Evolutionary conservation across 2,329 filamentous ascomycete species (phyloP), one percentile per base, ranked within the genome.

Genomic region (Ceratocystis destructans): DNA sequence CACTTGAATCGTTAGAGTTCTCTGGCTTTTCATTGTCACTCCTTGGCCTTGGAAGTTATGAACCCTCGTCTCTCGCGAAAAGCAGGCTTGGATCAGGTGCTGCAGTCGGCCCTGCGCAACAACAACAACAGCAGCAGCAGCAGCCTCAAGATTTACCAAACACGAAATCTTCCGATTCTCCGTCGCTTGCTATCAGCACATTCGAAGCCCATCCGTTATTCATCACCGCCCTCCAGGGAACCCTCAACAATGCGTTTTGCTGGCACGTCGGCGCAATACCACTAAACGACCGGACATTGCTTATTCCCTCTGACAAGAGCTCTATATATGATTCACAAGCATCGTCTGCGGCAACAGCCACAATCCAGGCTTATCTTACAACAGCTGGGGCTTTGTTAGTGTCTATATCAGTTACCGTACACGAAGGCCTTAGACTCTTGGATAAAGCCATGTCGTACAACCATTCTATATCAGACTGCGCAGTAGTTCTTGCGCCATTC

Each of bases 361-460:
- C 79, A 5, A 77, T 85, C 17, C 78, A 79, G 61, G 76, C 80
- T 7, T 82, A 82, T 69, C 71, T 85, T 63, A 84, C 82, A 5
- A 84, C 80, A 1, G 80, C 80, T 0, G 83, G 83, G 1, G 77
- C 77, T 10, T 74, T 85, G 6, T 73, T 84, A 15, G 74, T 83
- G 31, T 78, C 77, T 53, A 71, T 85, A 31, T 76, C 75, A 48
- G 76, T 83, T 62, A 77, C 79, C 2, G 71, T 76, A 48, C 79
- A 80, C 53, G 74, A 77, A 46, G 80, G 79, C 5, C 72, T 85
- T 48, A 71, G 78, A 15, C 77, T 76, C 1, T 74, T 80, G 20
- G 78, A 79, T 17, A 79, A 83, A 68, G 73, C 73, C 5, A 68
- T 77, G 41, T 74, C 75, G 15, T 72, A 76, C 15, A 76, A 75